phyloP scores from a whole-genome alignment of 441 rosid genomes.

The Omphalea diandra region DNA sequence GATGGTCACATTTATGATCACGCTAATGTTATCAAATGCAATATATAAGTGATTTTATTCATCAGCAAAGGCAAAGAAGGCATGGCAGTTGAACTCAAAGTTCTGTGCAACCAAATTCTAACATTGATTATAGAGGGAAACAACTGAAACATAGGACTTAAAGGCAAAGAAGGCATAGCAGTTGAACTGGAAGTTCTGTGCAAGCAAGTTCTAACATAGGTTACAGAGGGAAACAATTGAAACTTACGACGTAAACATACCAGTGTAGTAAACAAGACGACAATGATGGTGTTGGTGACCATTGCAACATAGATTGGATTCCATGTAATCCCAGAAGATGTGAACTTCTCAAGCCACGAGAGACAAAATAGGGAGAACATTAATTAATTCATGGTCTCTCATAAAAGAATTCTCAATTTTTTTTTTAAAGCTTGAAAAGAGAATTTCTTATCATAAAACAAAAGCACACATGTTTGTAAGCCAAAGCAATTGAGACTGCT shows the following conservation, averaged over 20 bases:
- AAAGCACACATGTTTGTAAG: slow-evolving; percentile 73
- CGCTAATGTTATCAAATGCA: no score
- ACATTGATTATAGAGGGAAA: no score
- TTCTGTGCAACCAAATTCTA: neutral
- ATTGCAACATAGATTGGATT: slow-evolving; percentile 70
- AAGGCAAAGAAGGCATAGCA: neutral
- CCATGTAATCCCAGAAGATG: slow-evolving; percentile 69
- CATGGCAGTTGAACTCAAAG: neutral
- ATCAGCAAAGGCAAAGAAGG: neutral
- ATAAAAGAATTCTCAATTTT: no score
- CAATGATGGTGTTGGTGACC: slow-evolving; percentile 66
- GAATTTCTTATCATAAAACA: neutral
- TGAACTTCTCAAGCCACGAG: slow-evolving; percentile 51
- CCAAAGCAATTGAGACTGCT: slow-evolving; percentile 87
- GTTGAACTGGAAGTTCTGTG: neutral
- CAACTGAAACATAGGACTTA: no score
- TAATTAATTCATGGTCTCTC: no score
- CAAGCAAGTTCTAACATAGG: neutral
- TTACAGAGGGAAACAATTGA: neutral
- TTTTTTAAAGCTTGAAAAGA: no score
- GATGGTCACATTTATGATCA: no score
- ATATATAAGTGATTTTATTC: neutral
- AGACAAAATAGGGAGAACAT: neutral
- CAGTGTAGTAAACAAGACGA: slow-evolving; percentile 80
- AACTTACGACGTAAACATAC: slow-evolving; percentile 29